Evolutionary conservation across 129 eudicot genomes (phyloP).

Genomic region (Artemisia argyi): DNA sequence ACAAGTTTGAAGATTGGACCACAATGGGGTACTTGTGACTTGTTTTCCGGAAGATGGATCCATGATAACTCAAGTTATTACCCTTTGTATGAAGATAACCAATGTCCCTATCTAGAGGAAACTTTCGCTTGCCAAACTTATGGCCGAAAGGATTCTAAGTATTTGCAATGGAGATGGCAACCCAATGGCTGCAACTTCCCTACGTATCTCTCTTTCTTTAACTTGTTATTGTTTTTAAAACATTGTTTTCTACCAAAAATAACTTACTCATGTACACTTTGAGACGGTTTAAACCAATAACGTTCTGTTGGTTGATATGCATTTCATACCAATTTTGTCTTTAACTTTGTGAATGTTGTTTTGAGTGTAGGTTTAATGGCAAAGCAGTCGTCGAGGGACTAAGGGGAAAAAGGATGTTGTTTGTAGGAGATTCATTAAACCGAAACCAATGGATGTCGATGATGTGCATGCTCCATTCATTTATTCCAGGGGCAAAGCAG

Average conservation of each 20-base stretch:
- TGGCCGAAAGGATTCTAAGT: conserved; percentile 33
- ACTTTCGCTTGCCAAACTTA: conserved; percentile 26
- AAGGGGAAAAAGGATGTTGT: conserved; percentile 55
- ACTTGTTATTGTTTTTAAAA: neutral
- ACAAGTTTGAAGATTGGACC: conserved; percentile 9
- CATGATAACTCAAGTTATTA: conserved; percentile 20
- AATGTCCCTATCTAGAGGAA: conserved; percentile 18
- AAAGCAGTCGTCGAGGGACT: conserved; percentile 50
- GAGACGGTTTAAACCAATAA: no score
- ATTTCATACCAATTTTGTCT: neutral
- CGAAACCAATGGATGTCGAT: conserved; percentile 69
- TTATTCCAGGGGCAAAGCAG: conserved; percentile 28
- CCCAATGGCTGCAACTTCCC: conserved; percentile 37
- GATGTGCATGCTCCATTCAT: conserved; percentile 55
- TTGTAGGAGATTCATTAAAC: conserved; percentile 66
- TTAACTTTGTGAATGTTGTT: neutral
- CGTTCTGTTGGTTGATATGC: no score
- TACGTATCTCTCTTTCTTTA: conserved; percentile 9
- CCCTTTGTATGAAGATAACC: conserved; percentile 32
- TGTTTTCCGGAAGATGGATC: conserved; percentile 34
- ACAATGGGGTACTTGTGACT: conserved; percentile 23
- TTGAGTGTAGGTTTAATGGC: conserved; percentile 47
- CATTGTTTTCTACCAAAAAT: no score
- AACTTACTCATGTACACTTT: no score
- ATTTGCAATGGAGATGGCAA: conserved; percentile 41